These are phyloP conservation scores for Cerioporus squamosus DNA, from an alignment of 1,284 basidiomycete genomes.

Conservation along the genomic window DNA sequence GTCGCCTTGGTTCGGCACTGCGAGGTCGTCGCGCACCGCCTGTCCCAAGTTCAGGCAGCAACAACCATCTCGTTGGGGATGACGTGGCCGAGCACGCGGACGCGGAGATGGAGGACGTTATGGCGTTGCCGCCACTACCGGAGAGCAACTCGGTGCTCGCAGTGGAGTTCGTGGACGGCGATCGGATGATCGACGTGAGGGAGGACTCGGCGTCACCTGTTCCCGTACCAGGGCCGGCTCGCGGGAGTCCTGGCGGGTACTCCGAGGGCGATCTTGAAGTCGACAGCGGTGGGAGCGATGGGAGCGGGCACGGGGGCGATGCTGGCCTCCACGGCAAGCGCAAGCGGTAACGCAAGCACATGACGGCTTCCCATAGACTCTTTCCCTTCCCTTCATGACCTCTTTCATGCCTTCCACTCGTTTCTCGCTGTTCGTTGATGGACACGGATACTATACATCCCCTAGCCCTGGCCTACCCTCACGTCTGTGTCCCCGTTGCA, in stretches of 20 bases:
- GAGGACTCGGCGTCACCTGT: slow-evolving; percentile 30
- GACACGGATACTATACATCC: background rate
- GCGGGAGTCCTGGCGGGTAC: slow-evolving; percentile 21
- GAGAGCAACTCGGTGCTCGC: slow-evolving; percentile 30
- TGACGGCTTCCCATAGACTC: background rate
- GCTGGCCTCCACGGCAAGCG: slow-evolving; percentile 35
- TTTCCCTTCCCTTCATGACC: background rate
- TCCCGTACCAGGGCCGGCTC: slow-evolving; percentile 19
- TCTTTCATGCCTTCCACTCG: background rate
- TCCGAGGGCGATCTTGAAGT: slow-evolving; percentile 32
- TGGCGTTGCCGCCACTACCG: slow-evolving; percentile 34
- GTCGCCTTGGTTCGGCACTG: slow-evolving; percentile 24
- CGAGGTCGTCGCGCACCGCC: slow-evolving; percentile 21
- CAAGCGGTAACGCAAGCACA: slow-evolving; percentile 30
- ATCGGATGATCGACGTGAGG: slow-evolving; percentile 19
- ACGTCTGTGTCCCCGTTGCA: background rate
- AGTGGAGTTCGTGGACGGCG: slow-evolving; percentile 24
- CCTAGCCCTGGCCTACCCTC: background rate
- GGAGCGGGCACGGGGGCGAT: slow-evolving; percentile 29
- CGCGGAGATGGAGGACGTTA: slow-evolving; percentile 36
- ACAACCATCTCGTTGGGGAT: slow-evolving; percentile 16
- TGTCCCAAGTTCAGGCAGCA: slow-evolving; percentile 5
- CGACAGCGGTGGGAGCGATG: slow-evolving; percentile 27
- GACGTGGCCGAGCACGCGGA: slow-evolving; percentile 34
- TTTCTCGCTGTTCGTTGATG: background rate